Base-by-base conservation (phyloP, 805 yeast species). In the Cyberlindnera galapagoensis region DNA sequence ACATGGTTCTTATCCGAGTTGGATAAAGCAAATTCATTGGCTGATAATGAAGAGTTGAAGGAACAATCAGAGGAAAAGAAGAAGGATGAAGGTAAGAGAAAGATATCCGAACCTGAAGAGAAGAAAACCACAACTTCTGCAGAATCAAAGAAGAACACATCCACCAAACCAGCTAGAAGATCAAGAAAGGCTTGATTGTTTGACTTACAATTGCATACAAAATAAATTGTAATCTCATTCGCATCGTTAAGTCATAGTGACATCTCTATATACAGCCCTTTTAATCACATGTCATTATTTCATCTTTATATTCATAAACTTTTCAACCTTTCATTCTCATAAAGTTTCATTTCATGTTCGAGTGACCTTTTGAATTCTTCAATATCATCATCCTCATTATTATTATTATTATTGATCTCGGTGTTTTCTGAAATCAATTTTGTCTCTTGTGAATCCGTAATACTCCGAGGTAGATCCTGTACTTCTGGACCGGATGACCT, bases 1-100 rank as follows among this genome's bases (percentile, higher is more conserved):
- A 73, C 87, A 10, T 92, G 98, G 98, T 92, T 90, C 51, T 73
- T 88, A 10, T 53, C 56, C 9, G 97, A 88, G 57, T 54, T 86
- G 49, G 56, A 62, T 63, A 66, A 34, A 52, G 43, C 4, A 61
- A 63, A 24, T 7, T 22, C 63, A 62, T 25, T 36, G 19, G 27
- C 30, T 14, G 21, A 26, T 13, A 19, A 27, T 4, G 20, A 15
- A 9, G 36, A 34, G 51, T 62, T 42, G 57, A 53, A n/a, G 18
- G 20, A 32, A 8, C 42, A 43, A 30, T 34, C 44, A 31, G 43
- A 43, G 35, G 49, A 45, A 36, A 42, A 47, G 17, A 36, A 27
- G 13, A 31, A 31, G 15, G 28, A 26, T 3, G 19, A n/a, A n/a
- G n/a, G n/a, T n/a, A n/a, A n/a, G n/a, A n/a, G n/a, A n/a, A n/a